Conservation (phyloP, 2,329 filamentous ascomycete species). For the Calonectria multiphialidica region DNA sequence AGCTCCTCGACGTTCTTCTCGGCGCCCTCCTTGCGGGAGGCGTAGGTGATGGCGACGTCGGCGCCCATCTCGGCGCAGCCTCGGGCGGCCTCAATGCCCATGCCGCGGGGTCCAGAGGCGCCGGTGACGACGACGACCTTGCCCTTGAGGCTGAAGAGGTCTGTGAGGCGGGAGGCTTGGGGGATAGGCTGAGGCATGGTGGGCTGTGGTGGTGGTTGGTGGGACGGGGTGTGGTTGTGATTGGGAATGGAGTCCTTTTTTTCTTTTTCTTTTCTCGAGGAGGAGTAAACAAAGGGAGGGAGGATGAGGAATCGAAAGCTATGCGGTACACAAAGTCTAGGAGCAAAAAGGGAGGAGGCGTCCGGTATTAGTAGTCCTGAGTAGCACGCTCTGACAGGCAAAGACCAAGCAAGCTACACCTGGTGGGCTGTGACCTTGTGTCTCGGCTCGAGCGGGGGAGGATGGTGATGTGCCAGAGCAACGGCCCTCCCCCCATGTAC, state of each 20-base stretch:
- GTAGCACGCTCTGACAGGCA: background rate
- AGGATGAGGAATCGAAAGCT: background rate
- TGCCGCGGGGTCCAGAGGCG: constrained; percentile 76
- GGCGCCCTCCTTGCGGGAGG: constrained; percentile 76
- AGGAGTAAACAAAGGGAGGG: background rate
- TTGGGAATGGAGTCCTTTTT: background rate
- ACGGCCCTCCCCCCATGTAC: background rate
- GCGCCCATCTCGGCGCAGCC: constrained; percentile 79
- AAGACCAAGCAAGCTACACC: background rate
- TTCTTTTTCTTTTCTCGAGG: too few species aligned
- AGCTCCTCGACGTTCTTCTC: constrained; percentile 76
- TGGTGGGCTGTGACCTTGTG: background rate
- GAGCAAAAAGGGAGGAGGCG: background rate
- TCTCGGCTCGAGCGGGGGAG: constrained; percentile 17
- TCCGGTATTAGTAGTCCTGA: background rate
- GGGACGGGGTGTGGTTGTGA: background rate
- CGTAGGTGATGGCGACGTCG: constrained; percentile 79
- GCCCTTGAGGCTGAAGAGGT: constrained; percentile 79
- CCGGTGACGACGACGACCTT: constrained; percentile 80
- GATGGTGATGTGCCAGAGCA: background rate
- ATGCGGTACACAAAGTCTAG: background rate
- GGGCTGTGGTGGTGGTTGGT: constrained; percentile 19
- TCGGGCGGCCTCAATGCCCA: constrained; percentile 78
- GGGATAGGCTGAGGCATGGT: constrained; percentile 70
- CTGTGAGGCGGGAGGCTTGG: constrained; percentile 67